Percentiles rank a stretch among this genome's conserved stretches.
Evolutionary conservation across 2,329 filamentous ascomycete genomes (phyloP).

Genomic region (Amauroascus niger): DNA sequence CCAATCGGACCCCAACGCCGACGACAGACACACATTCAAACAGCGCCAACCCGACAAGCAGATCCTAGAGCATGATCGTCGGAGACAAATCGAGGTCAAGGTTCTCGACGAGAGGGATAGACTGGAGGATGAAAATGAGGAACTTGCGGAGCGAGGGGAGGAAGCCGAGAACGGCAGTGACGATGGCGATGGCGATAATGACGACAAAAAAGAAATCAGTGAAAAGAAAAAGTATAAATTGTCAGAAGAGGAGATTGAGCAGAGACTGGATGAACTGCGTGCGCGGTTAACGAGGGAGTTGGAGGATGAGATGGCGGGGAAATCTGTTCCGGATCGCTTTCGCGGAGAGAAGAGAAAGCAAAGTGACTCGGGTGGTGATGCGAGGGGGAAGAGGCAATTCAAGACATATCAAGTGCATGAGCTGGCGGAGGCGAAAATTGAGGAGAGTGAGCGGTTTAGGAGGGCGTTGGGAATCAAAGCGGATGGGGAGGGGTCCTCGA

Average conservation of each 20-base stretch:
- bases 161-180: conserved; percentile 23
- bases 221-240: conserved; percentile 25
- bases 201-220: conserved; percentile 25
- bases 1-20: conserved; percentile 37
- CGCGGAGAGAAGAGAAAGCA: conserved; percentile 12
- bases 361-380: conserved; percentile 20
- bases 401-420: conserved; percentile 96
- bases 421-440: conserved; percentile 88
- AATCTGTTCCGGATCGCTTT: conserved; percentile 3
- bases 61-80: conserved; percentile 88
- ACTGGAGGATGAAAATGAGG: conserved; percentile 68
- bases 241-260: conserved; percentile 85
- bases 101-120: conserved; percentile 82
- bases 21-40: conserved; percentile 53
- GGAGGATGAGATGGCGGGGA: conserved; percentile 36
- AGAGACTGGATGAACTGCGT: conserved; percentile 57
- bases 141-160: conserved; percentile 73
- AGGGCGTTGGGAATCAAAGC: conserved; percentile 78
- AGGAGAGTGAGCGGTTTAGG: conserved; percentile 81
- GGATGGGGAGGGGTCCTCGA: conserved; percentile 69
- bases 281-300: conserved; percentile 52
- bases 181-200: conserved; percentile 2
- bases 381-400: conserved; percentile 44
- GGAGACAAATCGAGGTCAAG: conserved; percentile 83
- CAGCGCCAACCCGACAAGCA: conserved; percentile 83